These are phyloP conservation scores for Ligustrum vulgare DNA, from an alignment of 257 asterid genomes.

Conservation along the genomic window DNA sequence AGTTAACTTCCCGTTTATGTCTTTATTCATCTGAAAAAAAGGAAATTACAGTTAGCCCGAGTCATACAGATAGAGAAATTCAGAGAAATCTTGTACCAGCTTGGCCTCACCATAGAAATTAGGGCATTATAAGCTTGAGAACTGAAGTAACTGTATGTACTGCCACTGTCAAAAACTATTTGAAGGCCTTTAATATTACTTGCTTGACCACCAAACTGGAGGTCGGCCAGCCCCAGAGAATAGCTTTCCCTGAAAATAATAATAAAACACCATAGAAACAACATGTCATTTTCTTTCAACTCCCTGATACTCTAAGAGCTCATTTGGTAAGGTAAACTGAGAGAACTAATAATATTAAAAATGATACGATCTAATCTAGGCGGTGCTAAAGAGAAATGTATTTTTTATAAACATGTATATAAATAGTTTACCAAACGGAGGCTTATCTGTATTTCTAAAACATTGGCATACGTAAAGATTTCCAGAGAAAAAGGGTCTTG, in stretches of 20 bases:
- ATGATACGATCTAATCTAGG: background rate
- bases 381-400: too few relatives aligned
- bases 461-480: too few relatives aligned
- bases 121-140: conserved; percentile 47
- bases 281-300: background rate
- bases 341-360: background rate
- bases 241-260: conserved; percentile 44
- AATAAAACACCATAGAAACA: conserved; percentile 12
- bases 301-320: background rate
- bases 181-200: too few relatives aligned
- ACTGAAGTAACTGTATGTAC: conserved; percentile 65
- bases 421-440: too few relatives aligned
- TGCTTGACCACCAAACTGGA: conserved; percentile 45
- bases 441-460: too few relatives aligned
- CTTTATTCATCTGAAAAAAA: conserved; percentile 58
- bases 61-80: background rate
- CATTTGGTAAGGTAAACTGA: background rate
- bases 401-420: too few relatives aligned
- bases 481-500: too few relatives aligned
- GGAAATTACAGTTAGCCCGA: background rate
- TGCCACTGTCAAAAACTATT: conserved; percentile 67
- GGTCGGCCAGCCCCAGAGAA: conserved; percentile 55
- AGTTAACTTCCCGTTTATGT: conserved; percentile 30
- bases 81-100: background rate
- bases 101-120: conserved; percentile 41